Conservation (phyloP, 345 rosid genomes). For the Melaleuca quinquenervia region DNA sequence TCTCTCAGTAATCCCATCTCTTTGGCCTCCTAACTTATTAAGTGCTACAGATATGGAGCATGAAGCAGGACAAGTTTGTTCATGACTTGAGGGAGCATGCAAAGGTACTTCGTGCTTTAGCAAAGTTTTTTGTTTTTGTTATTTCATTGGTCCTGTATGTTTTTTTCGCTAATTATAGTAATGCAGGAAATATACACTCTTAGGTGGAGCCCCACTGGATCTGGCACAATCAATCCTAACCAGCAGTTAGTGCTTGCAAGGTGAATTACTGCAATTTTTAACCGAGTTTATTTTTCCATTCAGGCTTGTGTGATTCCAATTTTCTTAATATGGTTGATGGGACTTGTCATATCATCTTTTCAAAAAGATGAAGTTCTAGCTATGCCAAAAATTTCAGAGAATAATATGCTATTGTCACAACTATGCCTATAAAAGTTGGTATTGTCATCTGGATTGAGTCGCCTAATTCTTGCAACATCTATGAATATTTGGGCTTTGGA, state of each 20-base stretch:
- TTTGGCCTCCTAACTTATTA: not conserved
- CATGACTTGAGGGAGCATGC: constrained; percentile 82
- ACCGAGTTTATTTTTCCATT: not conserved
- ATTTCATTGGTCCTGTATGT: not conserved
- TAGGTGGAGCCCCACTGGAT: constrained; percentile 96
- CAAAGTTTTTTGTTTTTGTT: not conserved
- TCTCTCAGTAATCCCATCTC: not conserved
- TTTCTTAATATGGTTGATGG: not conserved
- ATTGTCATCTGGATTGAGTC: not conserved
- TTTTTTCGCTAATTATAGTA: not conserved
- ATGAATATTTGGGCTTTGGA: not conserved
- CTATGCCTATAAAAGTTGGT: not conserved
- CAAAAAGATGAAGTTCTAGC: not conserved
- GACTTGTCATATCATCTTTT: not conserved
- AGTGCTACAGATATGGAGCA: constrained; percentile 65
- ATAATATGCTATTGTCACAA: not conserved
- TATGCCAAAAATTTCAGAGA: not conserved
- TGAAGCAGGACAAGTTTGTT: constrained; percentile 63
- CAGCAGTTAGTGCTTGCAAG: constrained; percentile 80
- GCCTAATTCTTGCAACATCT: not conserved
- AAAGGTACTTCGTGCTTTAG: constrained; percentile 24
- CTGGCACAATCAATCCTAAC: constrained; percentile 90
- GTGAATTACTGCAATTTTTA: constrained; percentile 14
- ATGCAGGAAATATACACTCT: constrained; percentile 83
- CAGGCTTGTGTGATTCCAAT: not conserved